These are phyloP conservation scores for Colletotrichum lindemuthianum DNA, from an alignment of 2,329 filamentous ascomycete species.

Conservation along the genomic window DNA sequence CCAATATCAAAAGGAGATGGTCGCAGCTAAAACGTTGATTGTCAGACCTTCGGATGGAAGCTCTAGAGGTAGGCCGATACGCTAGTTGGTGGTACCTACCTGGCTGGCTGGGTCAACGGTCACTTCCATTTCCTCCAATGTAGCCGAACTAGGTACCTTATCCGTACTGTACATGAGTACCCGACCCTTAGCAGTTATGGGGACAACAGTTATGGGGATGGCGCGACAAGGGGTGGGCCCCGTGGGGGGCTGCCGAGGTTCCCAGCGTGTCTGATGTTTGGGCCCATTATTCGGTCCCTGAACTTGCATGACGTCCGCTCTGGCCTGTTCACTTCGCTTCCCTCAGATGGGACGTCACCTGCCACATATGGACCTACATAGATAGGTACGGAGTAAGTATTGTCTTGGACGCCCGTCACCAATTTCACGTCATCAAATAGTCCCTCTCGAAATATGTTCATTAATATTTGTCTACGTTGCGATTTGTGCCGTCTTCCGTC, in stretches of 20 bases:
- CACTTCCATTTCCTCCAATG: constrained; percentile 1
- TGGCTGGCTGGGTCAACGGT: neutral
- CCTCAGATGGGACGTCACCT: no score
- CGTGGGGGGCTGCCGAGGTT: constrained; percentile 21
- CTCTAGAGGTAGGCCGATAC: neutral
- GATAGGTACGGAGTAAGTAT: no score
- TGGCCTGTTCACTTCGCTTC: no score
- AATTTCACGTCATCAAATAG: neutral
- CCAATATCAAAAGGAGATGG: neutral
- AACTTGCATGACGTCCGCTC: no score
- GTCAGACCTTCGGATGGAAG: neutral
- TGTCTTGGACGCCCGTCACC: neutral
- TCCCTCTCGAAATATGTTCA: constrained; percentile 43
- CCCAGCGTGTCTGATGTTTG: constrained; percentile 1
- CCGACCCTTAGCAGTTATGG: constrained; percentile 1
- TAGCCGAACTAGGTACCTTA: neutral
- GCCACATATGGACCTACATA: no score
- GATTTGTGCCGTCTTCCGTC: constrained; percentile 37
- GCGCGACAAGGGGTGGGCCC: constrained; percentile 24
- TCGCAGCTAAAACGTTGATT: neutral
- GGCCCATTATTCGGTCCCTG: neutral
- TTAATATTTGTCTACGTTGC: constrained; percentile 51
- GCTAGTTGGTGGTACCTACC: neutral
- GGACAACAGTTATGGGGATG: constrained; percentile 16
- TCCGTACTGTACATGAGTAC: no score